Percentiles rank a stretch among this genome's conserved stretches.
Evolutionary conservation across 2,329 filamentous ascomycete genomes (phyloP).

Genomic region (Exophiala xenobiotica): DNA sequence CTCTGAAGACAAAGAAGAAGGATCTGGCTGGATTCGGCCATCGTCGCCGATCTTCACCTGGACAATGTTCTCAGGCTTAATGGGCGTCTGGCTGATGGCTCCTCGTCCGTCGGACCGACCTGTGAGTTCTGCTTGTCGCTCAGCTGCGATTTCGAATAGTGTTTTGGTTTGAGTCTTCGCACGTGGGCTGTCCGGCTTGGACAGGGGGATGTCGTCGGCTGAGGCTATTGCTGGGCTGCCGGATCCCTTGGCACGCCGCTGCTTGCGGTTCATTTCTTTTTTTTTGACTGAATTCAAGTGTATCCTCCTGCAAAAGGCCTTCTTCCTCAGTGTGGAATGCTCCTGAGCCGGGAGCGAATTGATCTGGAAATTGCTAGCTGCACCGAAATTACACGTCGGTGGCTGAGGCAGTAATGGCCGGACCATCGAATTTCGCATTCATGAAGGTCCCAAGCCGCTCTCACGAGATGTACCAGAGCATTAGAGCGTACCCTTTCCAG

Average conservation of each 20-base stretch:
- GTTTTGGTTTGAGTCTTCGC: constrained; percentile 37
- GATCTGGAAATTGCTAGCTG: too few species aligned
- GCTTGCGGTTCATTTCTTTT: constrained; percentile 27
- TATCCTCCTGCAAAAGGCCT: too few species aligned
- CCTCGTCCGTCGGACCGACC: constrained; percentile 30
- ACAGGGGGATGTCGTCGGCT: constrained; percentile 25
- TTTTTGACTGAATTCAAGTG: too few species aligned
- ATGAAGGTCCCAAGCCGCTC: too few species aligned
- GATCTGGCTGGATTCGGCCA: constrained; percentile 19
- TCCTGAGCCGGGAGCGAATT: too few species aligned
- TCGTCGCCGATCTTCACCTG: constrained; percentile 27
- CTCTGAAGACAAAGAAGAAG: too few species aligned
- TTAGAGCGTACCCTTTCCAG: too few species aligned
- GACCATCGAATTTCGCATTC: too few species aligned
- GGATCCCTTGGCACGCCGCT: constrained; percentile 24
- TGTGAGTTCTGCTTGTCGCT: constrained; percentile 40
- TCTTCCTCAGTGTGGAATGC: too few species aligned
- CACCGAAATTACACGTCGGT: too few species aligned
- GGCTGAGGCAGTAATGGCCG: too few species aligned
- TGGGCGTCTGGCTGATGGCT: constrained; percentile 28
- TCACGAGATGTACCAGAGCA: too few species aligned
- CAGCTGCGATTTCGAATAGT: constrained; percentile 46
- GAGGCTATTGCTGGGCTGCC: constrained; percentile 11
- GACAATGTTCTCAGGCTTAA: constrained; percentile 25
- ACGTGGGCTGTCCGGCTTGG: constrained; percentile 8